phyloP scores from a whole-genome alignment of 2,329 filamentous ascomycete species.

The Madurella mycetomatis region DNA sequence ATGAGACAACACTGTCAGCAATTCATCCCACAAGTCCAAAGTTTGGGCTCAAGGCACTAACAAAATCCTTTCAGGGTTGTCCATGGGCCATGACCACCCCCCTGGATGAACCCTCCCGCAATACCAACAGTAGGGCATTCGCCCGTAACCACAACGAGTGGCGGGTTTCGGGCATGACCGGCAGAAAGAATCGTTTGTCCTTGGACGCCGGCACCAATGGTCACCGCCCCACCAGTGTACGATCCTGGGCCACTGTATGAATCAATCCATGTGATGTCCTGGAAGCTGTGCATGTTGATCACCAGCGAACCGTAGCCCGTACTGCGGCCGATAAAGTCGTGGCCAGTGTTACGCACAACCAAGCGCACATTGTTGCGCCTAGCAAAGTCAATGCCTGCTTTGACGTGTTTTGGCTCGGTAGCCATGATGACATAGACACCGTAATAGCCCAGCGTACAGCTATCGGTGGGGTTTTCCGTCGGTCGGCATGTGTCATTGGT shows the following conservation, averaged over 20 bases:
- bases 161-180: conserved; percentile 36
- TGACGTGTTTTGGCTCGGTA: conserved; percentile 28
- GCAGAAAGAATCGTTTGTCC: conserved; percentile 41
- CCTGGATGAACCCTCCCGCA: conserved; percentile 57
- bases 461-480: conserved; percentile 29
- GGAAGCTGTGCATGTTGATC: conserved; percentile 54
- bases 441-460: conserved; percentile 39
- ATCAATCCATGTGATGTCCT: conserved; percentile 41
- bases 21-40: neutral
- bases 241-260: conserved; percentile 29
- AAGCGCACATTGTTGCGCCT: conserved; percentile 46
- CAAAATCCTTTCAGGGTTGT: conserved; percentile 39
- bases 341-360: conserved; percentile 53
- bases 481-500: conserved; percentile 38
- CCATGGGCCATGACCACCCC: conserved; percentile 51
- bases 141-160: conserved; percentile 45
- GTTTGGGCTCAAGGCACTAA: neutral
- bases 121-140: conserved; percentile 55
- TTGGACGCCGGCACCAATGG: conserved; percentile 50
- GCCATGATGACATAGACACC: conserved; percentile 34
- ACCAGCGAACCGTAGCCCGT: conserved; percentile 54
- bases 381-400: conserved; percentile 38
- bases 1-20: neutral
- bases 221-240: conserved; percentile 47
- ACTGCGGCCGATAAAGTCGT: conserved; percentile 54